These are phyloP conservation scores for Musa beccarii DNA, from an alignment of 176 grass and related monocot genomes.

Conservation along the genomic window DNA sequence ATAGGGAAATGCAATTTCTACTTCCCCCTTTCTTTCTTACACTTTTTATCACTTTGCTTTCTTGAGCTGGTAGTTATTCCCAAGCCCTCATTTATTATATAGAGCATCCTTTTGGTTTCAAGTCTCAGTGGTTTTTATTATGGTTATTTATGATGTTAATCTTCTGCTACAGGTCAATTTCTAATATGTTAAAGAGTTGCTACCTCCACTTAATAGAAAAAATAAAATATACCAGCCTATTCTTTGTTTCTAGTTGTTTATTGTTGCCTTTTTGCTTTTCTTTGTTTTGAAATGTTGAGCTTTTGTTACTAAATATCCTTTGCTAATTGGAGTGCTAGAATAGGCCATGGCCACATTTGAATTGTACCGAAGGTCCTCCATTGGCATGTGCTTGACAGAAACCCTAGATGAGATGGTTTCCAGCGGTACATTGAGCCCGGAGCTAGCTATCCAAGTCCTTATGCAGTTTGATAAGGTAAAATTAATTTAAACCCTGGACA, in stretches of 20 bases:
- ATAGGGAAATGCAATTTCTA: too few relatives aligned
- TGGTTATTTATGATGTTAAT: not conserved
- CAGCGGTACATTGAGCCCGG: slow-evolving; percentile 43
- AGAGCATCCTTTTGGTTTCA: too few relatives aligned
- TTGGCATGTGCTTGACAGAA: slow-evolving; percentile 75
- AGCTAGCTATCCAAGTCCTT: slow-evolving; percentile 82
- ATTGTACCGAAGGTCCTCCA: slow-evolving; percentile 64
- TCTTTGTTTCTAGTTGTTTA: not conserved
- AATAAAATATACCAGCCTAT: not conserved
- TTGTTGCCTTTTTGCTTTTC: not conserved
- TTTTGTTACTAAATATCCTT: not conserved
- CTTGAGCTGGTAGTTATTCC: too few relatives aligned
- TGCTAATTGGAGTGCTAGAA: not conserved
- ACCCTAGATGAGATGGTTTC: slow-evolving; percentile 81
- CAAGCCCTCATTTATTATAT: too few relatives aligned
- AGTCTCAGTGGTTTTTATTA: not conserved
- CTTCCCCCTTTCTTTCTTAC: too few relatives aligned
- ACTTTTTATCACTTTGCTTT: too few relatives aligned
- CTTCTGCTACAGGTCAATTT: not conserved
- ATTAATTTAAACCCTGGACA: not conserved
- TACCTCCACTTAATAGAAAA: not conserved
- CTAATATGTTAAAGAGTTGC: not conserved
- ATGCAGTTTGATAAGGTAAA: slow-evolving; percentile 89
- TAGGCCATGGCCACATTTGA: slow-evolving; percentile 62
- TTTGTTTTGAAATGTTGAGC: not conserved